These are phyloP conservation scores for Geotrichum restrictum DNA, from an alignment of 1,139 yeast species.

Conservation along the genomic window DNA sequence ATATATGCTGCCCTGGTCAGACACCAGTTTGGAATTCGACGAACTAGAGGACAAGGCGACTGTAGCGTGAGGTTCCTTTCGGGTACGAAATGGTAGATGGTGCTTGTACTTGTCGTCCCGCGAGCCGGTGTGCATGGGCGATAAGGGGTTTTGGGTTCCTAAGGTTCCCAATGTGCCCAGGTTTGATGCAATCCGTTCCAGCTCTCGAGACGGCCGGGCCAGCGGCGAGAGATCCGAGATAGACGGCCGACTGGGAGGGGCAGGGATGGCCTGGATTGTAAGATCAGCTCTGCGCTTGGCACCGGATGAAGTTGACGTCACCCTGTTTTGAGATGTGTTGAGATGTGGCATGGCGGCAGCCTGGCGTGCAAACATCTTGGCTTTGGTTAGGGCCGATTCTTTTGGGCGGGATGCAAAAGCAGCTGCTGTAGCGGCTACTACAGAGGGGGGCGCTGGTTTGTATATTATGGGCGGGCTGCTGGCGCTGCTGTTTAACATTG, in stretches of 20 bases:
- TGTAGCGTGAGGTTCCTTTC: slow-evolving; percentile 41
- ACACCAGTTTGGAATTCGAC: slow-evolving; percentile 46
- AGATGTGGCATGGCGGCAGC: slow-evolving; percentile 31
- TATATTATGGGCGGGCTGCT: slow-evolving; percentile 6
- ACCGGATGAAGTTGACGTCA: slow-evolving; percentile 22
- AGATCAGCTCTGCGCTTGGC: slow-evolving; percentile 35
- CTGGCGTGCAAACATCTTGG: slow-evolving; percentile 39
- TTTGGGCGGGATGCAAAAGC: slow-evolving; percentile 34
- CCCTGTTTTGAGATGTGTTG: slow-evolving; percentile 21
- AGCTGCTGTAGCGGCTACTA: slow-evolving; percentile 31
- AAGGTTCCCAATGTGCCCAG: slow-evolving; percentile 21
- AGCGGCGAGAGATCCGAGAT: slow-evolving; percentile 42
- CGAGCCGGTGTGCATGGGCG: slow-evolving; percentile 24
- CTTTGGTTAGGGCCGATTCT: slow-evolving; percentile 34
- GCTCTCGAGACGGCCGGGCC: slow-evolving; percentile 44
- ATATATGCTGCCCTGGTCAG: slow-evolving; percentile 44
- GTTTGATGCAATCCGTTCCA: slow-evolving; percentile 43
- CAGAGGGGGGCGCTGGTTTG: slow-evolving; percentile 18
- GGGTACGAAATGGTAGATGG: slow-evolving; percentile 41
- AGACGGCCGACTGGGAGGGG: slow-evolving; percentile 35
- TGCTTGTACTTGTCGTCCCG: slow-evolving; percentile 34
- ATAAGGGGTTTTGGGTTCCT: slow-evolving; percentile 26
- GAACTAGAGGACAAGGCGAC: slow-evolving; percentile 46
- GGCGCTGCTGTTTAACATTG: slow-evolving; percentile 7
- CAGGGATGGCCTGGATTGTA: slow-evolving; percentile 35